Base-by-base conservation (phyloP, 2,329 filamentous ascomycete genomes). In the Fusarium sp. region DNA sequence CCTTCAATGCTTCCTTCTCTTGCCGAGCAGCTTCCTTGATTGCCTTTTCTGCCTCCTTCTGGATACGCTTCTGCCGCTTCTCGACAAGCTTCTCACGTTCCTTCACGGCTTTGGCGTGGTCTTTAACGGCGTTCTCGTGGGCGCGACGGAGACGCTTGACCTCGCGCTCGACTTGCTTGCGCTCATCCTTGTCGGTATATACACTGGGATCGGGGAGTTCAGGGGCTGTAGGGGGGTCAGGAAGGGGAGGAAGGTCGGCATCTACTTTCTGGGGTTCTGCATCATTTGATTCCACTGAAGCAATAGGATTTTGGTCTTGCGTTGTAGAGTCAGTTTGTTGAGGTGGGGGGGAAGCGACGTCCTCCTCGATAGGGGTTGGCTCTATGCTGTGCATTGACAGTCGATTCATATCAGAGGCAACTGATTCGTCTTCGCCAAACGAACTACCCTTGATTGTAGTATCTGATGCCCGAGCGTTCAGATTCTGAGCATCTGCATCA, bases 141-240 rank as follows among this genome's bases (percentile, higher is more conserved):
- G 84, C 83, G 75, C 92, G 92, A 32, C 88, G 82, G 2, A 84
- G 83, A 14, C 86, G 85, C 54, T 88, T 87, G 58, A 89, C 84
- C 73, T 93, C 90, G 61, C 90, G 92, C 73, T 93, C 89, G 3
- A 90, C 91, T 42, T 89, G 84, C 73, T 92, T 93, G 11, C 88
- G 87, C 29, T 87, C 83, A 9, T 88, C 86, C 74, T 91, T 91
- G 78, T 93, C 89, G 3, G 85, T 81, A 75, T 88, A 90, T 48
- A 83, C 80, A 46, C 83, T 82, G 2, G 90, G 77, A 70, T 94
- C 85, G 3, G 91, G 86, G 10, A 76, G 62, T 2, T 69, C 64
- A 5, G 78, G 80, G 4, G 83, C 79, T 7, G 81, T 68, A 2
- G 91, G 91, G 6, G 85, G 73, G 11, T 83, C 79, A 4, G 85